These are phyloP conservation scores for Actinomucor elegans DNA, from an alignment of 371 early-diverging fungal genomes.

Conservation along the genomic window DNA sequence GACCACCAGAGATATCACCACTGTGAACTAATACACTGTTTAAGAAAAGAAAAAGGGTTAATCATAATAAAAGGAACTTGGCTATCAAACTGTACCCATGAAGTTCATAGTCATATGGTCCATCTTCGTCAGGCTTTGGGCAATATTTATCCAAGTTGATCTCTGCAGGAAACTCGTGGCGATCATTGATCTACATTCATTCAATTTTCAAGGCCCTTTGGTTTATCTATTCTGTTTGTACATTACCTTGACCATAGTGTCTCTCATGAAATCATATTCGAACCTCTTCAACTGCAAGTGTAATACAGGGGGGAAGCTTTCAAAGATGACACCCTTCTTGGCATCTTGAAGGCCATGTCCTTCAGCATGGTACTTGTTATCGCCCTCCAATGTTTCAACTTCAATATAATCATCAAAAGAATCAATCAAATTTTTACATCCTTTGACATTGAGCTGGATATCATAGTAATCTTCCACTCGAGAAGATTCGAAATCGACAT, in stretches of 20 bases:
- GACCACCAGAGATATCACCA: slow-evolving; percentile 96
- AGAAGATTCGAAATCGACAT: slow-evolving; percentile 94
- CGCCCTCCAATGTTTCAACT: slow-evolving; percentile 94
- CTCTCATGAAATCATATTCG: slow-evolving; percentile 94
- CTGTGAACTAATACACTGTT: slow-evolving; percentile 94
- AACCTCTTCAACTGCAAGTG: slow-evolving; percentile 98
- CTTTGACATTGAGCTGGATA: slow-evolving; percentile 95
- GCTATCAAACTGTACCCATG: slow-evolving; percentile 68
- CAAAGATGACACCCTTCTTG: slow-evolving; percentile 94
- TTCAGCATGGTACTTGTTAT: slow-evolving; percentile 97
- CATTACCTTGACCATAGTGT: slow-evolving; percentile 88
- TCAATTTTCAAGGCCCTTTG: neutral
- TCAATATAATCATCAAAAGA: slow-evolving; percentile 90
- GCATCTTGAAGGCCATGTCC: slow-evolving; percentile 97
- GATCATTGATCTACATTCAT: slow-evolving; percentile 84
- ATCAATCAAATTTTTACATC: slow-evolving; percentile 83
- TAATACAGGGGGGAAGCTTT: slow-evolving; percentile 93
- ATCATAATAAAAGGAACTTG: no score
- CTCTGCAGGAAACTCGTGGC: slow-evolving; percentile 94
- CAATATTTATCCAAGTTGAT: slow-evolving; percentile 92
- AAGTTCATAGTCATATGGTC: slow-evolving; percentile 77
- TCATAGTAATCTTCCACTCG: slow-evolving; percentile 80
- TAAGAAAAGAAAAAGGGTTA: neutral
- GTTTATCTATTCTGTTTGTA: neutral
- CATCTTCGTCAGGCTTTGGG: slow-evolving; percentile 62